A percentile compares a stretch with the other conserved stretches of the same genome.
Conservation (phyloP, 2,329 filamentous ascomycete genomes). For the Trichocomaceae sp. region DNA sequence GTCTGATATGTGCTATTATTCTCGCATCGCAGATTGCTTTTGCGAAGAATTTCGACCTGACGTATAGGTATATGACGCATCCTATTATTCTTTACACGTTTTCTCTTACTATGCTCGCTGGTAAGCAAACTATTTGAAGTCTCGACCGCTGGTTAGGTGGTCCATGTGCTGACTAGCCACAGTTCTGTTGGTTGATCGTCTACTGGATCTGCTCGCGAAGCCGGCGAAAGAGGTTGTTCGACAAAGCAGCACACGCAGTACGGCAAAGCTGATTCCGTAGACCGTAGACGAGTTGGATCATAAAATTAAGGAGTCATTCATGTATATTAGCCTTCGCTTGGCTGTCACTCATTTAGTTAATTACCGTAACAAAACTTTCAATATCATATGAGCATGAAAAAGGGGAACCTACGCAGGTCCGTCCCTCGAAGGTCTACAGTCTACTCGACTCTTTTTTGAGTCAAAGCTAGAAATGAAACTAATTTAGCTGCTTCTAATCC, state of each 20-base stretch:
- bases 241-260: slow-evolving; percentile 12
- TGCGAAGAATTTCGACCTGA: slow-evolving; percentile 26
- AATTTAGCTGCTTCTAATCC: too few relatives aligned
- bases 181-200: slow-evolving; percentile 31
- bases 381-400: too few relatives aligned
- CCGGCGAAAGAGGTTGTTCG: slow-evolving; percentile 19
- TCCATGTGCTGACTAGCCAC: slow-evolving; percentile 4
- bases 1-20: slow-evolving; percentile 24
- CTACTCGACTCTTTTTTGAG: too few relatives aligned
- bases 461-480: too few relatives aligned
- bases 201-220: slow-evolving; percentile 25
- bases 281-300: too few relatives aligned
- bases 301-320: too few relatives aligned
- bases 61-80: slow-evolving; percentile 36
- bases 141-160: neutral
- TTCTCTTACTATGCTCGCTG: slow-evolving; percentile 25
- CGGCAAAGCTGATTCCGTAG: neutral
- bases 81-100: slow-evolving; percentile 34
- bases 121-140: too few relatives aligned
- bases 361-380: too few relatives aligned
- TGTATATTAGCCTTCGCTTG: too few relatives aligned
- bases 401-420: too few relatives aligned
- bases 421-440: too few relatives aligned
- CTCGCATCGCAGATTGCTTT: slow-evolving; percentile 27
- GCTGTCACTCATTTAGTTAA: too few relatives aligned